Evolutionary conservation across 2,329 filamentous ascomycete species (phyloP).

Genomic region (Fusarium nygamai): DNA sequence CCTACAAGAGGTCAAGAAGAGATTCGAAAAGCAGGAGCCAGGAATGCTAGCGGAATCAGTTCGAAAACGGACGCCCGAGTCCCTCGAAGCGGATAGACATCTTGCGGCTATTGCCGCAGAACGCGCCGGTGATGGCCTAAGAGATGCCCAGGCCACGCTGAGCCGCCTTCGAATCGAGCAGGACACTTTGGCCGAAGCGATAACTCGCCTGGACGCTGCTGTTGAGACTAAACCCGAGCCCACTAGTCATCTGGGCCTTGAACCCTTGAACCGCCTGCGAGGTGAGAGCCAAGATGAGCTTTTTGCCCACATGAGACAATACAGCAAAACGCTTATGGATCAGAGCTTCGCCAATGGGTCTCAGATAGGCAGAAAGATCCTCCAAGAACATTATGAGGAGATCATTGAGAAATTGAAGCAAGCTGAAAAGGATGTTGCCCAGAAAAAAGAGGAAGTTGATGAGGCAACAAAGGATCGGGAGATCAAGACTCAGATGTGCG

Average conservation of each 20-base stretch:
- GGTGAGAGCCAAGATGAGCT: background rate
- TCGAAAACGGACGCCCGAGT: background rate
- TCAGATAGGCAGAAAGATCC: background rate
- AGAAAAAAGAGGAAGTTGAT: background rate
- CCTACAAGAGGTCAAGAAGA: background rate
- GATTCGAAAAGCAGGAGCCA: background rate
- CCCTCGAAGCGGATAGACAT: background rate
- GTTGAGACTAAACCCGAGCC: background rate
- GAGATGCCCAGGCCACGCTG: background rate
- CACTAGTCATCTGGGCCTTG: too few relatives aligned
- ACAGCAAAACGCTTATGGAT: background rate
- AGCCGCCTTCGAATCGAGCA: background rate
- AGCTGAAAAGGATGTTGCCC: background rate
- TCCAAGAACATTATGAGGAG: background rate
- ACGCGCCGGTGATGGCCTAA: background rate
- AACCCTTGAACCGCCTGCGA: background rate
- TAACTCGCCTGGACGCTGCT: background rate
- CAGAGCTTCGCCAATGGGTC: background rate
- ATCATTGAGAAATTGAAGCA: background rate
- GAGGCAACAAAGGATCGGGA: background rate
- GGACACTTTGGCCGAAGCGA: background rate
- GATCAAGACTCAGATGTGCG: background rate
- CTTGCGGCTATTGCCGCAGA: background rate
- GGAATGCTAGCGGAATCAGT: background rate
- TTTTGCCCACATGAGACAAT: background rate